These are phyloP conservation scores for Nemophila menziesii DNA, from an alignment of 257 asterid genomes.

Conservation along the genomic window DNA sequence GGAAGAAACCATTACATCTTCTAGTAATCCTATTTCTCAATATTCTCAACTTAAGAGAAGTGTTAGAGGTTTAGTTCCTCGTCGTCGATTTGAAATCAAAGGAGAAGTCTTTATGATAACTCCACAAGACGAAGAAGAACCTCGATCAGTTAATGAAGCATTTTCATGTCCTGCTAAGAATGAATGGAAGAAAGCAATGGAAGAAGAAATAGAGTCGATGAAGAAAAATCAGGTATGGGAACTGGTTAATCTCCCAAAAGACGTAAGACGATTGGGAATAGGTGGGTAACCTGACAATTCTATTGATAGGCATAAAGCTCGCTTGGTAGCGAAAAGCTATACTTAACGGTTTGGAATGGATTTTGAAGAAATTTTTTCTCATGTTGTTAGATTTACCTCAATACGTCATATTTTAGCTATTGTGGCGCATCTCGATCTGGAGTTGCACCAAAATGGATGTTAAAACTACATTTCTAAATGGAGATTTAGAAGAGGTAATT, in stretches of 20 bases:
- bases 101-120: not conserved
- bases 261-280: no score
- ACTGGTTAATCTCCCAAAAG: no score
- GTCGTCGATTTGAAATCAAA: no score
- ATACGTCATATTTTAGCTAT: not conserved
- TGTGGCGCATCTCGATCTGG: not conserved
- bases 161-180: no score
- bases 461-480: not conserved
- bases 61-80: no score
- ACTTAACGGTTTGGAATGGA: not conserved
- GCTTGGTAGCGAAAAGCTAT: not conserved
- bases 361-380: not conserved
- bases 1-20: no score
- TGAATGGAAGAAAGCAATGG: no score
- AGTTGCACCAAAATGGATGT: not conserved
- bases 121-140: not conserved
- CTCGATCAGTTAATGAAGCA: no score
- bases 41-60: no score
- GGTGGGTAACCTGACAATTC: not conserved
- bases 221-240: no score
- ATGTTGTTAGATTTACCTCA: not conserved
- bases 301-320: not conserved
- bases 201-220: not conserved
- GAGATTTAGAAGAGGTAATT: not conserved
- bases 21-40: no score